phyloP scores from a whole-genome alignment of 2,329 filamentous ascomycete genomes.

The Cryphonectria parasitica region DNA sequence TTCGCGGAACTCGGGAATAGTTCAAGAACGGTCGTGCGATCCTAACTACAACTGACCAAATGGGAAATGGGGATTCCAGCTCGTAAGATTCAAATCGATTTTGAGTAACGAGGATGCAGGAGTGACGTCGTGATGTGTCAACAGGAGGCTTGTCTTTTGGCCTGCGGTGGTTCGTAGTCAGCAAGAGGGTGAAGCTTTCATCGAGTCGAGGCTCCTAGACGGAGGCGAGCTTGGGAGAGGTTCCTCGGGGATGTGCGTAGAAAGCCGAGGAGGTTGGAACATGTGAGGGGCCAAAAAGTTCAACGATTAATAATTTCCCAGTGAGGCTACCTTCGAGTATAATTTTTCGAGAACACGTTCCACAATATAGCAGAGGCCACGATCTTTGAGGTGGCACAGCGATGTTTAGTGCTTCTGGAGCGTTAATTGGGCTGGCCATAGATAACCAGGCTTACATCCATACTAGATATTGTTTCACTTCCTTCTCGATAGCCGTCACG shows the following conservation, averaged over 20 bases:
- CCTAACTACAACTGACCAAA: background rate
- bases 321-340: background rate
- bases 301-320: accelerated
- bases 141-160: background rate
- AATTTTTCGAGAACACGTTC: background rate
- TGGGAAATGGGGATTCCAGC: background rate
- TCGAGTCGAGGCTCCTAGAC: background rate
- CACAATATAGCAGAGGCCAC: background rate
- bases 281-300: background rate
- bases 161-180: background rate
- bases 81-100: background rate
- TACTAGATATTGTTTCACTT: background rate
- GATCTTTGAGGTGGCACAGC: no score
- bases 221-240: background rate
- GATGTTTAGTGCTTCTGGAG: background rate
- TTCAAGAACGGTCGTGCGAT: background rate
- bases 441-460: background rate
- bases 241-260: background rate
- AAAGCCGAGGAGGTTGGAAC: background rate
- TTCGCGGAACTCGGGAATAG: background rate
- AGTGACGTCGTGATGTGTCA: background rate
- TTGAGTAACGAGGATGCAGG: background rate
- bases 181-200: background rate
- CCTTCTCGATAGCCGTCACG: background rate
- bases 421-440: background rate